phyloP scores from a whole-genome alignment of 2,329 filamentous ascomycete genomes.

The Colletotrichum sp. region DNA sequence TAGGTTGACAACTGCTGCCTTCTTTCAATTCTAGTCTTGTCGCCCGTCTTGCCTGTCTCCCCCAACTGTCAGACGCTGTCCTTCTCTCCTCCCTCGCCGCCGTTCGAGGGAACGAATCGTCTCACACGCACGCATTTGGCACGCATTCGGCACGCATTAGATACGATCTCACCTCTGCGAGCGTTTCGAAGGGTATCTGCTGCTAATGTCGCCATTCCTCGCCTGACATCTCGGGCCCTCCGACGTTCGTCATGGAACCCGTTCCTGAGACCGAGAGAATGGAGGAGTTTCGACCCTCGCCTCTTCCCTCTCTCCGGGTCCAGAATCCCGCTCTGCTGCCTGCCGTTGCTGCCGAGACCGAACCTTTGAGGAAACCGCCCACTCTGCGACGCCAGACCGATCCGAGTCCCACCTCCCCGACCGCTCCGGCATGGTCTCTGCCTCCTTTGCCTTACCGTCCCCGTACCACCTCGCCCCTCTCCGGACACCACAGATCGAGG shows the following conservation, averaged over 20 bases:
- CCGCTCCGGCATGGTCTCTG: constrained; percentile 54
- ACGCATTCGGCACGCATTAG: background rate
- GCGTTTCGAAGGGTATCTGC: background rate
- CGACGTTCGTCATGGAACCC: constrained; percentile 60
- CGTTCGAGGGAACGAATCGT: background rate
- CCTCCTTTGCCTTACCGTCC: constrained; percentile 62
- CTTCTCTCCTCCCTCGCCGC: background rate
- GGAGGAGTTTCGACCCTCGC: constrained; percentile 68
- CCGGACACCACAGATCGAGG: constrained; percentile 63
- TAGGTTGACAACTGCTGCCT: background rate
- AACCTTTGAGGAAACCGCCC: constrained; percentile 55
- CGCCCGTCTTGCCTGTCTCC: background rate
- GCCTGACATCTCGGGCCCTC: constrained; percentile 14
- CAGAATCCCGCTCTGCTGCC: constrained; percentile 35
- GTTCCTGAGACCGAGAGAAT: constrained; percentile 73
- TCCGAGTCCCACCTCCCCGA: constrained; percentile 57
- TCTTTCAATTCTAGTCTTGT: background rate
- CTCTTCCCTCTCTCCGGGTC: constrained; percentile 59
- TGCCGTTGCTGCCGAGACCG: constrained; percentile 43
- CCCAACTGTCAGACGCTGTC: background rate
- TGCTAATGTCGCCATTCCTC: constrained; percentile 15
- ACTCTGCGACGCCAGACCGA: constrained; percentile 65
- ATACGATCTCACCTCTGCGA: background rate
- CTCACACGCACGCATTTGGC: background rate
- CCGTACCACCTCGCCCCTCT: constrained; percentile 66